A percentile compares a stretch with the other conserved stretches of the same genome.
Evolutionary conservation across 768 basidiomycete genomes (phyloP).

Genomic region (Crepidotus variabilis): DNA sequence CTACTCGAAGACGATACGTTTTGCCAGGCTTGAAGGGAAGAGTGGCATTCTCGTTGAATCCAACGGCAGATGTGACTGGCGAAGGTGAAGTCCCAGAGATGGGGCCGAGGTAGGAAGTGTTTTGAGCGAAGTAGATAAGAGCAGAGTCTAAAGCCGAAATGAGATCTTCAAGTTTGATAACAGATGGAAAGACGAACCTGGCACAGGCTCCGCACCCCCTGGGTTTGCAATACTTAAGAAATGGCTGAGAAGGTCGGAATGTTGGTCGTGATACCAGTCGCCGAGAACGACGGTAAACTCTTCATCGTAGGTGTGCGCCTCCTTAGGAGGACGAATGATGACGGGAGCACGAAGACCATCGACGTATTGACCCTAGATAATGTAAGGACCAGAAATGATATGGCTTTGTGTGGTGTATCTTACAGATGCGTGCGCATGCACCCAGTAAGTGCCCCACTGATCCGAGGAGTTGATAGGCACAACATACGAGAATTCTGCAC

Average conservation of each 20-base stretch:
- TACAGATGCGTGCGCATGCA: conserved; percentile 63
- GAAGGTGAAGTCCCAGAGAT: conserved; percentile 45
- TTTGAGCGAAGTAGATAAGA: conserved; percentile 81
- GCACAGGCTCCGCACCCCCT: conserved; percentile 83
- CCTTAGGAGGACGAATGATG: conserved; percentile 65
- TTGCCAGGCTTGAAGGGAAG: conserved; percentile 83
- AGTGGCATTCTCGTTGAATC: conserved; percentile 85
- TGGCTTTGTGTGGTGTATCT: conserved; percentile 12
- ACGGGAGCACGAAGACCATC: conserved; percentile 91
- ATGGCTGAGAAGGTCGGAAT: conserved; percentile 51
- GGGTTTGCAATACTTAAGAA: conserved; percentile 78
- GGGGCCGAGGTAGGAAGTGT: conserved; percentile 65
- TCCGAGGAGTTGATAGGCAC: conserved; percentile 65
- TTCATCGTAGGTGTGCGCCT: conserved; percentile 77
- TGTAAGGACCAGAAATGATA: background rate
- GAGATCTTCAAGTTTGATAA: background rate
- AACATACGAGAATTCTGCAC: conserved; percentile 66
- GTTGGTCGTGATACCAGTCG: conserved; percentile 92
- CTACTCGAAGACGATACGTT: conserved; percentile 84
- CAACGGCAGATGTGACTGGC: conserved; percentile 54
- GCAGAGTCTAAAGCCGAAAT: conserved; percentile 52
- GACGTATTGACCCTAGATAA: conserved; percentile 74
- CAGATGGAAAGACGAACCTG: conserved; percentile 42
- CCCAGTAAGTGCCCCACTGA: conserved; percentile 83
- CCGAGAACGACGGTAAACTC: conserved; percentile 84